A percentile compares a stretch with the other conserved stretches of the same genome.
Conservation (phyloP, 1,139 yeast genomes). For the Tardiomyces depauwii region DNA sequence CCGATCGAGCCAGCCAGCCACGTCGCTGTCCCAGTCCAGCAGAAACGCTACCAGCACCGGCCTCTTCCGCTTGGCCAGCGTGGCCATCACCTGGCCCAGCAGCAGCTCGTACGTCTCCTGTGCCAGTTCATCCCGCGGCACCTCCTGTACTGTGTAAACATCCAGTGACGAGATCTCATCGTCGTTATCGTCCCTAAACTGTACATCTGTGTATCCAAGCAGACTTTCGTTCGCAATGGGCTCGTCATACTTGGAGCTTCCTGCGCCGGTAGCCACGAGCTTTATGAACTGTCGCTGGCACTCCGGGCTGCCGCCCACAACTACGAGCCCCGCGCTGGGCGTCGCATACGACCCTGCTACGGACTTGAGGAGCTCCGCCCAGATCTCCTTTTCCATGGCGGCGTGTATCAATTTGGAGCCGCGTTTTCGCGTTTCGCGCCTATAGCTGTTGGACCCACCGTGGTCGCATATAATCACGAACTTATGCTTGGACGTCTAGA, state of each 20-base stretch:
- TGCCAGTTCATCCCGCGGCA: background rate
- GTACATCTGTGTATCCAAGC: background rate
- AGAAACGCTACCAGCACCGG: constrained; percentile 6
- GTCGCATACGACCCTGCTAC: background rate
- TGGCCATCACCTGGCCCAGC: background rate
- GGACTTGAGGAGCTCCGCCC: background rate
- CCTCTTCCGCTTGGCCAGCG: background rate
- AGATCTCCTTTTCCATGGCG: background rate
- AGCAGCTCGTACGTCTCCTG: background rate
- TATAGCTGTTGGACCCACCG: too few species aligned
- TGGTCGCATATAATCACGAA: too few species aligned
- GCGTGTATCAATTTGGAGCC: background rate
- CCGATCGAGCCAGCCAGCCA: background rate
- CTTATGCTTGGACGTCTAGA: too few species aligned
- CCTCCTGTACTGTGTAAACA: background rate
- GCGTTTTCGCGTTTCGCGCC: too few species aligned
- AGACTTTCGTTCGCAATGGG: background rate
- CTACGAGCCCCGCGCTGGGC: background rate
- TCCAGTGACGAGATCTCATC: background rate
- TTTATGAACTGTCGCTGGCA: background rate
- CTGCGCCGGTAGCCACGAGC: background rate
- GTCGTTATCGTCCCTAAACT: background rate
- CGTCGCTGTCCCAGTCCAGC: constrained; percentile 10
- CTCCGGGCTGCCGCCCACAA: background rate
- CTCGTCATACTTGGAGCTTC: background rate